Base-by-base conservation (phyloP, 2,329 filamentous ascomycete species). In the Paraconiothyrium brasiliense region DNA sequence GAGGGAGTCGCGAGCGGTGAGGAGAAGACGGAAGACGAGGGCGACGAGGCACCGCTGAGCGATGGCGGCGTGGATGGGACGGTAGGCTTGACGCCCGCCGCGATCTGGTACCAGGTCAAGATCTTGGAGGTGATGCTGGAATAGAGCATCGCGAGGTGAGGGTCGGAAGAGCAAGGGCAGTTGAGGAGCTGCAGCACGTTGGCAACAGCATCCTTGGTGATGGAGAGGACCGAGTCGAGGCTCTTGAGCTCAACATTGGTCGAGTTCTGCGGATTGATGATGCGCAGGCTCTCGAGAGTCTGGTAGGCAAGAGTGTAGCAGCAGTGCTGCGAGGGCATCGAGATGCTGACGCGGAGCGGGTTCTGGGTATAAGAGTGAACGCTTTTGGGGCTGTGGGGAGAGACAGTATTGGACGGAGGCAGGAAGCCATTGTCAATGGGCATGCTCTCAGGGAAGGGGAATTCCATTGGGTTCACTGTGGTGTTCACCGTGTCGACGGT, bases 131-230 rank as follows among this genome's bases (percentile, higher is more conserved):
- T 68, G 57, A 77, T 77, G 64, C 73, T 75, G 4, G 71, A 71
- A 66, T 76, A 77, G 3, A 77, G 69, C 73, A 76, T 76, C 8
- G 73, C 73, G 30, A 76, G 70, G 51, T 77, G 75, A 4, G 75
- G 72, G 49, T 76, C 68, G 14, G 70, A 71, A 1, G 74, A 71
- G 64, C 75, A 77, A 14, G 71, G 64, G 60, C 75, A 77, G 22
- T 58, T 54, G 49, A 77, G 69, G 7, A 76, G 68, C 47, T 74
- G 65, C 11, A 69, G 60, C n/a, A 77, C 66, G 43, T 68, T 73
- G 46, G 69, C 58, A 13, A 73, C 67, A 8, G 73, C 73, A 3
- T 68, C 60, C 48, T 69, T 74, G 16, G 69, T 71, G 46, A 68
- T 70, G 35, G 67, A 68, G 16, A 76, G 72, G 7, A 74, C 67